A percentile compares a stretch with the other conserved stretches of the same genome.
These are phyloP conservation scores for Flaveria linearis DNA, from an alignment of 129 eudicot species.

Conservation along the genomic window DNA sequence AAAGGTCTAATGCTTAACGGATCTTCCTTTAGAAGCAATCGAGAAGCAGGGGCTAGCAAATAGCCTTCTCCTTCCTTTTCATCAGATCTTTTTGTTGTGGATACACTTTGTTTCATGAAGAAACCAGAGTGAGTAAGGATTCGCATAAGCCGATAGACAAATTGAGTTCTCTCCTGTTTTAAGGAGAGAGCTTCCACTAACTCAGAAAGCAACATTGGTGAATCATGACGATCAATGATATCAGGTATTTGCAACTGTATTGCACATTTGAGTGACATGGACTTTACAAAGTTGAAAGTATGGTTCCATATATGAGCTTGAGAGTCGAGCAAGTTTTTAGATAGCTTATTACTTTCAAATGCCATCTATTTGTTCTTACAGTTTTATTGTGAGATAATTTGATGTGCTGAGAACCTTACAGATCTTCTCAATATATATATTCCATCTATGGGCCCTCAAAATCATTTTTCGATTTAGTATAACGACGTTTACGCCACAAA, in stretches of 20 bases:
- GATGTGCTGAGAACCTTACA: not conserved
- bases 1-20: conserved; percentile 32
- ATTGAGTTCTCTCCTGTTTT: not conserved
- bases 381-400: not conserved
- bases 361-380: not conserved
- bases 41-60: conserved; percentile 33
- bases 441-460: not conserved
- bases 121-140: conserved; percentile 7
- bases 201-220: conserved; percentile 2
- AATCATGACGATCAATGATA: not conserved
- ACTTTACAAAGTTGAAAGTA: not conserved
- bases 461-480: not conserved
- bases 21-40: conserved; percentile 32
- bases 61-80: conserved; percentile 17
- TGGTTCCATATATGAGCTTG: conserved; percentile 13
- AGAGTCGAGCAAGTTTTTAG: not conserved
- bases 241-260: not conserved
- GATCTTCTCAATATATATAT: not conserved
- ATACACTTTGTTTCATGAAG: not conserved
- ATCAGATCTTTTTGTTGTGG: not conserved
- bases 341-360: not conserved
- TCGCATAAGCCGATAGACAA: conserved; percentile 5
- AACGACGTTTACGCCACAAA: not conserved
- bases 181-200: not conserved
- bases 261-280: conserved; percentile 11